Evolutionary conservation across 2,329 filamentous ascomycete genomes (phyloP).

Genomic region (Trichophyton verrucosum): DNA sequence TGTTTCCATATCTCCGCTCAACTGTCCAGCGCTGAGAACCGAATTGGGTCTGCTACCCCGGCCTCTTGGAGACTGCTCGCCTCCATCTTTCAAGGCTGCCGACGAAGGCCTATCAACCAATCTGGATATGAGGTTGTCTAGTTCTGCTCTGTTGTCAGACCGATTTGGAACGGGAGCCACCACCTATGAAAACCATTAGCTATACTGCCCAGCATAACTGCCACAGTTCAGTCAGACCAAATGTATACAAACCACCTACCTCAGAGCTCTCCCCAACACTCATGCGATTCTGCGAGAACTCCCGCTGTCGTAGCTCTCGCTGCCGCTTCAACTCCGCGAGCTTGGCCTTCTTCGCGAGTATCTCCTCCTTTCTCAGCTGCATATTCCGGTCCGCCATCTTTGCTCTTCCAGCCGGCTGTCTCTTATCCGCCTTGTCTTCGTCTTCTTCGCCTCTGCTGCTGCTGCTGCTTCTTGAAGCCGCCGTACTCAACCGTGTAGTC

Average conservation of each 20-base stretch:
- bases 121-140: slow-evolving; percentile 75
- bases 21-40: slow-evolving; percentile 66
- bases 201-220: not conserved
- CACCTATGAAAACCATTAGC: slow-evolving; percentile 7
- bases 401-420: not conserved
- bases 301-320: slow-evolving; percentile 67
- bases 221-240: not conserved
- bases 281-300: slow-evolving; percentile 57
- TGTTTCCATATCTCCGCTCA: slow-evolving; percentile 55
- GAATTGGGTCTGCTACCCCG: slow-evolving; percentile 69
- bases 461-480: not conserved
- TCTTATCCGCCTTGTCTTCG: not conserved
- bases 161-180: slow-evolving; percentile 52
- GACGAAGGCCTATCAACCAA: slow-evolving; percentile 66
- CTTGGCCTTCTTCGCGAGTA: slow-evolving; percentile 90
- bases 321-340: slow-evolving; percentile 92
- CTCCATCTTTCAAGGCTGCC: slow-evolving; percentile 46
- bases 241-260: slow-evolving; percentile 39
- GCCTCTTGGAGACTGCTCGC: slow-evolving; percentile 33
- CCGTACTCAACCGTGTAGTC: not conserved
- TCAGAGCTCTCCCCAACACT: slow-evolving; percentile 58
- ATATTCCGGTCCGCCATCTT: slow-evolving; percentile 21
- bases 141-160: slow-evolving; percentile 52
- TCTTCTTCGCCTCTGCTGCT: no score
- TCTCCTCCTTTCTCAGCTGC: slow-evolving; percentile 83